Evolutionary conservation across 2,329 filamentous ascomycete genomes (phyloP).

Genomic region (Aspergillus sp.): DNA sequence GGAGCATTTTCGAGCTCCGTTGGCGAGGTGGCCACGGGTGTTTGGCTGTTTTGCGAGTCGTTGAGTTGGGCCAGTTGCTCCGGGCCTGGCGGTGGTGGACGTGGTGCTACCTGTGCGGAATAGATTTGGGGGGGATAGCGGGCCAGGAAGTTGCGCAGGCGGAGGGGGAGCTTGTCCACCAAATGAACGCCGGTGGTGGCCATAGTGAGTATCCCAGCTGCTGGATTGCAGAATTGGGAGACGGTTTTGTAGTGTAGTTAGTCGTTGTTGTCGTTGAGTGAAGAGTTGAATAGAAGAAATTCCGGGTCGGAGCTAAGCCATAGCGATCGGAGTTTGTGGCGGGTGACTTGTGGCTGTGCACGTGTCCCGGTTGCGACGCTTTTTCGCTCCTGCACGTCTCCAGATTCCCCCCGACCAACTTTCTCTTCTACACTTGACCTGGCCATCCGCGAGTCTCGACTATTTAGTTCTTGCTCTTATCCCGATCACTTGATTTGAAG

Average conservation of each 20-base stretch:
- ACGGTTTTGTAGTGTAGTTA: background rate
- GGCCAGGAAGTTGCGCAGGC: constrained; percentile 77
- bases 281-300: constrained; percentile 6
- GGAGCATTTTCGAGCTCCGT: constrained; percentile 1
- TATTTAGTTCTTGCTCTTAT: background rate
- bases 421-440: constrained; percentile 2
- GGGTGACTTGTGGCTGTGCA: constrained; percentile 3
- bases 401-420: background rate
- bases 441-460: background rate
- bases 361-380: constrained; percentile 1
- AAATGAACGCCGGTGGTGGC: constrained; percentile 8
- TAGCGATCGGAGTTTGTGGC: constrained; percentile 6
- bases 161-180: constrained; percentile 53
- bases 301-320: constrained; percentile 15
- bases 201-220: constrained; percentile 5
- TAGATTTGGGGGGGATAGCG: constrained; percentile 67
- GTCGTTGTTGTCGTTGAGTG: constrained; percentile 1
- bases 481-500: no score
- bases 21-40: background rate
- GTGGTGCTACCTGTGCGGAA: constrained; percentile 29
- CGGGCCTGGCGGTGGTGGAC: constrained; percentile 12
- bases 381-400: background rate
- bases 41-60: constrained; percentile 14
- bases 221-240: background rate
- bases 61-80: constrained; percentile 14